Evolutionary conservation across 2,329 filamentous ascomycete genomes (phyloP), one percentile per base, ranked within the genome.

Genomic region (Cytospora leucostoma): DNA sequence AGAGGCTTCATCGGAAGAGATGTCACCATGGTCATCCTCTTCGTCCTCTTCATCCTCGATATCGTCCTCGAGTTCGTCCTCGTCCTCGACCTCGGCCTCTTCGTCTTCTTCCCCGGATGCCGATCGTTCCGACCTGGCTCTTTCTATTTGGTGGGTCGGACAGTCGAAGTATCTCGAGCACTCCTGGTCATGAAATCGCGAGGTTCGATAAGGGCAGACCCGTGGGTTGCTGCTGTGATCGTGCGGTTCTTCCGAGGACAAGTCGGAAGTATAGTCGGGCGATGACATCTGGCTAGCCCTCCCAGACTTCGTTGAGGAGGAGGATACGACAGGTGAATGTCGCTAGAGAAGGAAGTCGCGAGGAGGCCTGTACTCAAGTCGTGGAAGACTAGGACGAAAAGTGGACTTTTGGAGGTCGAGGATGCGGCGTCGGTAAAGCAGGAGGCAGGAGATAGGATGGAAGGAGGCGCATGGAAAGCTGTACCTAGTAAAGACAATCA

Each of bases 81-180:
- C 66, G 27, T 59, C 64, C 7, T 67, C 67, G 13, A 67, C 67
- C 40, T 69, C 62, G 13, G 21, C 38, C 8, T 67, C 66, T 7
- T 65, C 65, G 19, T 65, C 67, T 32, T 69, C 67, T 64, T 72
- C 71, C n/a, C 72, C 72, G 40, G 76, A 76, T 21, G 32, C 12
- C 52, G 37, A 27, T 17, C 13, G 12, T 6, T 62, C 44, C 40
- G 58, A 64, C 27, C n/a, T 52, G 17, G 54, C 54, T 58, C 80
- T 75, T 68, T 78, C 77, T 53, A 80, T 67, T 19, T 73, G 65
- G 62, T 83, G 81, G 4, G 79, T 77, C 37, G 80, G 81, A 51
- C 80, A 82, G 71, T 83, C 81, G 62, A 80, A 76, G 69, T 75
- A 83, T 54, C 75, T 76, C 12, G 75, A 75, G 68, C 80, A 82